phyloP scores from a whole-genome alignment of 2,329 filamentous ascomycete genomes.

The Clathrospora elynae region DNA sequence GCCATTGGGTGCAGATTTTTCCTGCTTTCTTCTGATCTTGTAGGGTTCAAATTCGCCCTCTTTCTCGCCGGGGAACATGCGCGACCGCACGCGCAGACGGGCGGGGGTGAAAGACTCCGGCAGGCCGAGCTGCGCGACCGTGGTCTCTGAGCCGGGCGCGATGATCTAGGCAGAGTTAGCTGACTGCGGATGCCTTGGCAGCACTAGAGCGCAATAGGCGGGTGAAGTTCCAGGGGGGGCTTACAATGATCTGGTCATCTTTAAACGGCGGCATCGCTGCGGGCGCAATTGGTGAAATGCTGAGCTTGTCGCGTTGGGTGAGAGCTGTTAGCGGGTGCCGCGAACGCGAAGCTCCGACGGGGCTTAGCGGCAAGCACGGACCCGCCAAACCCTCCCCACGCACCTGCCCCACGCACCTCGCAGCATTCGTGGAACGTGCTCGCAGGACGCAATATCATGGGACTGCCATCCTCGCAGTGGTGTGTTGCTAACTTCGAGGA shows the following conservation, averaged over 20 bases:
- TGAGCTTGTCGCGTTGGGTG: constrained; percentile 19
- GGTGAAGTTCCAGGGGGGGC: constrained; percentile 11
- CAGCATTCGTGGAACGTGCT: constrained; percentile 26
- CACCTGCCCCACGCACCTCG: constrained; percentile 24
- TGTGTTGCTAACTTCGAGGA: constrained; percentile 8
- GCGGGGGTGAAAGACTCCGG: constrained; percentile 90
- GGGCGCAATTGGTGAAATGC: constrained; percentile 33
- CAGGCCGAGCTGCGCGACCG: constrained; percentile 87
- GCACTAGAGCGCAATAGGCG: too few species aligned
- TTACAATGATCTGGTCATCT: constrained; percentile 53
- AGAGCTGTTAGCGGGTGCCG: constrained; percentile 16
- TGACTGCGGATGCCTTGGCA: too few species aligned
- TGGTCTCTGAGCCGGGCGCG: constrained; percentile 84
- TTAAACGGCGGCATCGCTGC: constrained; percentile 53
- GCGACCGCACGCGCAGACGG: constrained; percentile 81
- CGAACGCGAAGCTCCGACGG: constrained; percentile 4
- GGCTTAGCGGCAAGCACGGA: constrained; percentile 14
- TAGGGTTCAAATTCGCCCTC: constrained; percentile 80
- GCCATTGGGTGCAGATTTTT: constrained; percentile 35
- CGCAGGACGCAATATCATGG: constrained; percentile 26
- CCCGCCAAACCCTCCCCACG: constrained; percentile 7
- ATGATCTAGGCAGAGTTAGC: constrained; percentile 59
- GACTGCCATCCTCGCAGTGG: constrained; percentile 13
- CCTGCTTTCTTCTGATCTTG: constrained; percentile 65
- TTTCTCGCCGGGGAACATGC: constrained; percentile 86